These are phyloP conservation scores for Diphasiastrum complanatum DNA, from an alignment of 83 land plant species.

Conservation along the genomic window DNA sequence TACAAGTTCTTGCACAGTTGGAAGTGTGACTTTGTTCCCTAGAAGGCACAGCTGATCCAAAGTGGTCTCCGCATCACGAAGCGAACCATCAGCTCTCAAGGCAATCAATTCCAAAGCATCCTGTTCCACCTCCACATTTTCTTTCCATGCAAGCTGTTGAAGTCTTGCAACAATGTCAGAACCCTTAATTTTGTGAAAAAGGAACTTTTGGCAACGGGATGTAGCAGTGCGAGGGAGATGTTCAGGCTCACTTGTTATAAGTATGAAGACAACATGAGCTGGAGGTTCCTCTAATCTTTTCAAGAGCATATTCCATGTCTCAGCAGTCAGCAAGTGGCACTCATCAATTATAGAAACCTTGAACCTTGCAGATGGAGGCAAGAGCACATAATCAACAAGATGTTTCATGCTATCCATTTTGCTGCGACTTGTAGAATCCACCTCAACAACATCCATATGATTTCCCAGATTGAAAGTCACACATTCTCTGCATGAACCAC, in stretches of 20 bases:
- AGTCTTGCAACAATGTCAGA: slow-evolving; percentile 56
- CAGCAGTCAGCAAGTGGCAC: slow-evolving; percentile 48
- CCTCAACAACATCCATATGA: slow-evolving; percentile 40
- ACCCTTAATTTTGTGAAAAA: slow-evolving; percentile 68
- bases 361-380: slow-evolving; percentile 24
- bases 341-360: slow-evolving; percentile 70
- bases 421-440: slow-evolving; percentile 57
- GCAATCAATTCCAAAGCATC: slow-evolving; percentile 76
- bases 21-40: slow-evolving; percentile 57
- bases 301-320: slow-evolving; percentile 58
- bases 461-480: slow-evolving; percentile 39
- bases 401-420: slow-evolving; percentile 41
- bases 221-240: slow-evolving; percentile 57
- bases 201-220: slow-evolving; percentile 76
- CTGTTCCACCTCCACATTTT: slow-evolving; percentile 58
- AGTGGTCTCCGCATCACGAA: slow-evolving; percentile 84
- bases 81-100: slow-evolving; percentile 72
- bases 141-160: slow-evolving; percentile 57
- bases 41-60: slow-evolving; percentile 78
- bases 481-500: slow-evolving; percentile 46
- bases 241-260: slow-evolving; percentile 53
- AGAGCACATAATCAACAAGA: slow-evolving; percentile 28
- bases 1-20: slow-evolving; percentile 72
- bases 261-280: slow-evolving; percentile 56
- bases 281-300: slow-evolving; percentile 68